These are phyloP conservation scores for Tetragonia tetragonoides DNA, from an alignment of 148 eudicot genomes.

Conservation along the genomic window DNA sequence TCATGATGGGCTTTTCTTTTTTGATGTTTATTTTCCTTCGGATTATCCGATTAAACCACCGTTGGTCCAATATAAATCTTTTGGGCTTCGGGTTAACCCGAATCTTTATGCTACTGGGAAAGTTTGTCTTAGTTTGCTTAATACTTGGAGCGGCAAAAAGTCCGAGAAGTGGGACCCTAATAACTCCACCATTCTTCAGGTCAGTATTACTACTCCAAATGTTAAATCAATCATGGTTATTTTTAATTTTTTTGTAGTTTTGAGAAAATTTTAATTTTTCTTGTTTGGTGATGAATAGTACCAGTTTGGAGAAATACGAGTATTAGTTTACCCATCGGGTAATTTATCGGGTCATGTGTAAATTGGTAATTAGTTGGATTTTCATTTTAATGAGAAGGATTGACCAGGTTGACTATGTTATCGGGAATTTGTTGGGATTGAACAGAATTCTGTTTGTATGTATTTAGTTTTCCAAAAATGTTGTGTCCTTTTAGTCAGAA, in stretches of 20 bases:
- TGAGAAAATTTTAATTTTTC: too few species aligned
- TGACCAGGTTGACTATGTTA: background rate
- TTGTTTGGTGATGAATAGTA: too few species aligned
- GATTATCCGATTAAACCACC: slow-evolving; percentile 71
- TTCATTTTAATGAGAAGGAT: background rate
- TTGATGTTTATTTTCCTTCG: slow-evolving; percentile 58
- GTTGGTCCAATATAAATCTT: slow-evolving; percentile 41
- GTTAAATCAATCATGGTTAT: background rate
- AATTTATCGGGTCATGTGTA: too few species aligned
- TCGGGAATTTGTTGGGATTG: too few species aligned
- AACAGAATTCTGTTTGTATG: too few species aligned
- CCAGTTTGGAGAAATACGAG: too few species aligned
- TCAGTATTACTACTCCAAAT: background rate
- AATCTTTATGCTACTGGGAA: slow-evolving; percentile 52
- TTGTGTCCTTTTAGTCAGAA: too few species aligned
- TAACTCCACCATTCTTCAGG: slow-evolving; percentile 46
- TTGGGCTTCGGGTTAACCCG: slow-evolving; percentile 70
- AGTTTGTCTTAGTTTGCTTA: slow-evolving; percentile 71
- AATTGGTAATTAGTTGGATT: background rate
- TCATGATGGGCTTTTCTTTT: slow-evolving; percentile 74
- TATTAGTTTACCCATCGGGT: too few species aligned
- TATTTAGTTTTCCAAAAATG: too few species aligned
- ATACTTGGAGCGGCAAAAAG: slow-evolving; percentile 64
- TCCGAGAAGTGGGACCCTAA: slow-evolving; percentile 51
- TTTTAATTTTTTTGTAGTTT: background rate